Conservation (phyloP, 495 filamentous ascomycete genomes). For the Daldinia concentrica region DNA sequence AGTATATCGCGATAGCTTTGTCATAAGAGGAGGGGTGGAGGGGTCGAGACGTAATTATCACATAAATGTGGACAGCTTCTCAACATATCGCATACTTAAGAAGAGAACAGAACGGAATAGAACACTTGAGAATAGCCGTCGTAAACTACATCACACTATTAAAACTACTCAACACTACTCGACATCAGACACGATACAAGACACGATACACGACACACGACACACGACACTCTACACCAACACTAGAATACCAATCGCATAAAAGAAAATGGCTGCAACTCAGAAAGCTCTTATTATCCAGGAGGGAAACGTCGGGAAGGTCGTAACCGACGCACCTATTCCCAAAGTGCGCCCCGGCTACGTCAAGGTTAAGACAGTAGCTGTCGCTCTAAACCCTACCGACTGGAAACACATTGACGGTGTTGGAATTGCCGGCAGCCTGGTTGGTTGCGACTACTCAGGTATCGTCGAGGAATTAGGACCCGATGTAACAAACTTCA, state of each 20-base stretch:
- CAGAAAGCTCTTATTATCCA: slow-evolving; percentile 14
- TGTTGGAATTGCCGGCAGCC: slow-evolving; percentile 19
- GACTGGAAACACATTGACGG: slow-evolving; percentile 65
- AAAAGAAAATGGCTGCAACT: slow-evolving; percentile 10
- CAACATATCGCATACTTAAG: not conserved
- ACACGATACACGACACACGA: not conserved
- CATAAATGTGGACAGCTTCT: not conserved
- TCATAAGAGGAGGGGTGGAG: not conserved
- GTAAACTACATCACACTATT: not conserved
- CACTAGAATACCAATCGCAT: not conserved
- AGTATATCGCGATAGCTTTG: not conserved
- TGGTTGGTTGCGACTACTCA: slow-evolving; percentile 47
- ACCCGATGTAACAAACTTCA: slow-evolving; percentile 36
- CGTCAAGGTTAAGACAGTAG: slow-evolving; percentile 45
- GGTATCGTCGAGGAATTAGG: slow-evolving; percentile 50
- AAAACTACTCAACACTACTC: not conserved
- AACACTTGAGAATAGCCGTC: not conserved
- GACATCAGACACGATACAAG: not conserved
- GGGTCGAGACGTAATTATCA: not conserved
- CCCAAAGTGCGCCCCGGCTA: slow-evolving; percentile 16
- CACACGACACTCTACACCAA: not conserved
- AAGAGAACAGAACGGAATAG: too few relatives aligned
- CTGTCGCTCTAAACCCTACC: slow-evolving; percentile 59
- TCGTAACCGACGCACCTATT: slow-evolving; percentile 4
- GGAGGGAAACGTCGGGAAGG: not conserved